These are phyloP conservation scores for Coniella lustricola DNA, from an alignment of 2,329 filamentous ascomycete genomes.

Conservation along the genomic window DNA sequence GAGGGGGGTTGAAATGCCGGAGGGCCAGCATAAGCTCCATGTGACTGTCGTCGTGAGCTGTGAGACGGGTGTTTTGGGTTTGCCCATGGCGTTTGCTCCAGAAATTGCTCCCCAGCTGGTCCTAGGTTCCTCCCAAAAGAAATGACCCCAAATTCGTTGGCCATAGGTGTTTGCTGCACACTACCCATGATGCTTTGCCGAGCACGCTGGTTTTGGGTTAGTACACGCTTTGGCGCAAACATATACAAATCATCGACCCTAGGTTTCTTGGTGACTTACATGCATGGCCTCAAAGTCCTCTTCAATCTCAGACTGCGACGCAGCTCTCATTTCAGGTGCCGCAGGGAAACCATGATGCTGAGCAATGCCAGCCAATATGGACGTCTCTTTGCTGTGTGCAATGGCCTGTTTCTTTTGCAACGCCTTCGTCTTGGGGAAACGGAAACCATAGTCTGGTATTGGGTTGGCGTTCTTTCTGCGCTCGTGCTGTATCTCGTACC, in stretches of 20 bases:
- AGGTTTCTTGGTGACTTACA: constrained; percentile 45
- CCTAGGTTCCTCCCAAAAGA: constrained; percentile 44
- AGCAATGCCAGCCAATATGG: constrained; percentile 79
- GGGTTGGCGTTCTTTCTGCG: constrained; percentile 63
- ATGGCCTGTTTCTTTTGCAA: constrained; percentile 79
- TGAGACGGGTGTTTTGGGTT: constrained; percentile 77
- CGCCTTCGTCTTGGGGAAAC: constrained; percentile 68
- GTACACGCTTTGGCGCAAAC: background rate
- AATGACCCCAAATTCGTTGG: constrained; percentile 42
- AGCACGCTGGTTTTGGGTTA: constrained; percentile 22
- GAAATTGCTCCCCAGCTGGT: constrained; percentile 75
- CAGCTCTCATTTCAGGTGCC: constrained; percentile 74
- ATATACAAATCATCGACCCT: background rate
- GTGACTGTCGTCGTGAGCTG: constrained; percentile 13
- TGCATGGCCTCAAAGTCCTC: constrained; percentile 86
- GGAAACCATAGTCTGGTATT: constrained; percentile 73
- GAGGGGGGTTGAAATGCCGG: constrained; percentile 7
- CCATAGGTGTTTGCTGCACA: constrained; percentile 26
- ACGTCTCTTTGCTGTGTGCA: constrained; percentile 92
- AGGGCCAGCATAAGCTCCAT: constrained; percentile 14
- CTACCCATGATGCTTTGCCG: constrained; percentile 28
- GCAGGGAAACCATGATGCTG: constrained; percentile 96
- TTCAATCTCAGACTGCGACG: constrained; percentile 67
- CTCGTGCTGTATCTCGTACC: constrained; percentile 89
- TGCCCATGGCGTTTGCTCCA: constrained; percentile 87